phyloP scores from a whole-genome alignment of 2,329 filamentous ascomycete genomes.

The Verticillium nonalfalfae region DNA sequence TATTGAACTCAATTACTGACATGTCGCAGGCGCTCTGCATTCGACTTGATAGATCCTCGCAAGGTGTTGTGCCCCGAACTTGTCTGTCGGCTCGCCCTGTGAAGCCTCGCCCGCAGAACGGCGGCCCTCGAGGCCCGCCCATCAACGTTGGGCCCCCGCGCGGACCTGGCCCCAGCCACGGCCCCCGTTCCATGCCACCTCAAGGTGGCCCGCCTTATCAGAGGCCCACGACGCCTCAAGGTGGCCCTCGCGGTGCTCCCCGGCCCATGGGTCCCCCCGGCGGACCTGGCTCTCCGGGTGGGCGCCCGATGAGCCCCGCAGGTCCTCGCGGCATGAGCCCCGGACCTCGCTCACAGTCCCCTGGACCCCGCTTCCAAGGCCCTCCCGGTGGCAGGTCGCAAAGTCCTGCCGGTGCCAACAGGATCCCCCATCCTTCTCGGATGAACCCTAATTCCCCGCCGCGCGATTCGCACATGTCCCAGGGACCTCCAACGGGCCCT shows the following conservation, averaged over 20 bases:
- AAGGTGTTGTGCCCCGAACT: constrained; percentile 89
- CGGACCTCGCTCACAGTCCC: constrained; percentile 27
- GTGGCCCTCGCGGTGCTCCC: constrained; percentile 21
- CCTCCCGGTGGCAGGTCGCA: constrained; percentile 34
- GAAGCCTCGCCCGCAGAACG: constrained; percentile 64
- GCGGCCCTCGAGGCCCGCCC: constrained; percentile 9
- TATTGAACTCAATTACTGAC: constrained; percentile 18
- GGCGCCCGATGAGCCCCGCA: constrained; percentile 23
- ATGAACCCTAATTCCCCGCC: constrained; percentile 33
- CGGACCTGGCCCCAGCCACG: constrained; percentile 23
- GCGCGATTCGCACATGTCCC: constrained; percentile 14
- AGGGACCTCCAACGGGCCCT: constrained; percentile 29
- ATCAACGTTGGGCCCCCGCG: constrained; percentile 16
- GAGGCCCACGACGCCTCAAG: constrained; percentile 9
- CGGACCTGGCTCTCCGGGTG: constrained; percentile 36
- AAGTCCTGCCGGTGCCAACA: constrained; percentile 37
- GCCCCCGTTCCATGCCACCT: constrained; percentile 32
- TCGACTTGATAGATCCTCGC: constrained; percentile 80
- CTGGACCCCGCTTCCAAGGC: constrained; percentile 29
- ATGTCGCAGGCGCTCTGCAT: constrained; percentile 72
- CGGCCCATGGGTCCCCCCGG: constrained; percentile 25
- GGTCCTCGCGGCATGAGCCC: constrained; percentile 30
- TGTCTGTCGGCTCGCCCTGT: constrained; percentile 89
- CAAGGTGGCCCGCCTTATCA: constrained; percentile 23
- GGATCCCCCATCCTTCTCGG: constrained; percentile 30